phyloP scores from a whole-genome alignment of 495 filamentous ascomycete species.

The Ramalina peruviana region DNA sequence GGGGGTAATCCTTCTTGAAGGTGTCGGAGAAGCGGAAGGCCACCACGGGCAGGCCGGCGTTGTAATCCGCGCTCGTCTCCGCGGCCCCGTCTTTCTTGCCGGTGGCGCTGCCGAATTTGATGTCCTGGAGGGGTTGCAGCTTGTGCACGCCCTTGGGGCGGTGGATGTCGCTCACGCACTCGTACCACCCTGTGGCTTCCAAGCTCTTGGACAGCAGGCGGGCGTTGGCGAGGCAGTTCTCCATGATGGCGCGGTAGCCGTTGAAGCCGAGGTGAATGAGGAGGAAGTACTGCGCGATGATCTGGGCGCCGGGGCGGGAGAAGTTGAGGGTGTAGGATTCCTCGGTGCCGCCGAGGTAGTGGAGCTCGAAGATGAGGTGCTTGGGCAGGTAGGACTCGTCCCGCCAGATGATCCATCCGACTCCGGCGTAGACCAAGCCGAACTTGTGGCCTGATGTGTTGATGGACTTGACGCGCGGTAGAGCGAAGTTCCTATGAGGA shows the following conservation, averaged over 20 bases:
- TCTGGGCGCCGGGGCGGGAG: slow-evolving; percentile 55
- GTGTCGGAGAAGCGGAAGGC: slow-evolving; percentile 51
- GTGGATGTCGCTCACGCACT: slow-evolving; percentile 58
- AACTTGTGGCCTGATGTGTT: slow-evolving; percentile 65
- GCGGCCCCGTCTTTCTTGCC: too few species aligned
- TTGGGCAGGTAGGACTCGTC: slow-evolving; percentile 54
- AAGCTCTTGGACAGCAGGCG: slow-evolving; percentile 51
- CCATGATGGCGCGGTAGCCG: slow-evolving; percentile 54
- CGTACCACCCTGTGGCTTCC: slow-evolving; percentile 56
- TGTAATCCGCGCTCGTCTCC: slow-evolving; percentile 47
- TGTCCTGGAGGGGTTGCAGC: slow-evolving; percentile 21
- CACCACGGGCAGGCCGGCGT: slow-evolving; percentile 57
- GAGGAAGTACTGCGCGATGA: slow-evolving; percentile 67
- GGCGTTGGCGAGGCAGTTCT: slow-evolving; percentile 57
- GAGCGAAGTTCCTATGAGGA: slow-evolving; percentile 44
- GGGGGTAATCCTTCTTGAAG: slow-evolving; percentile 47
- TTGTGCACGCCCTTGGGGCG: slow-evolving; percentile 31
- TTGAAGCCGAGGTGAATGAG: slow-evolving; percentile 57
- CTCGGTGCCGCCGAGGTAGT: slow-evolving; percentile 64
- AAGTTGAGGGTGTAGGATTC: slow-evolving; percentile 66
- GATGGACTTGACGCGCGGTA: slow-evolving; percentile 62
- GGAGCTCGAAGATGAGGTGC: slow-evolving; percentile 57
- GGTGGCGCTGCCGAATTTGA: slow-evolving; percentile 22
- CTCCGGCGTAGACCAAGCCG: slow-evolving; percentile 43
- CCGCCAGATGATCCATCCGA: slow-evolving; percentile 68